Base-by-base conservation (phyloP, 352 stramenopile species). In the Globisporangium emineosum region DNA sequence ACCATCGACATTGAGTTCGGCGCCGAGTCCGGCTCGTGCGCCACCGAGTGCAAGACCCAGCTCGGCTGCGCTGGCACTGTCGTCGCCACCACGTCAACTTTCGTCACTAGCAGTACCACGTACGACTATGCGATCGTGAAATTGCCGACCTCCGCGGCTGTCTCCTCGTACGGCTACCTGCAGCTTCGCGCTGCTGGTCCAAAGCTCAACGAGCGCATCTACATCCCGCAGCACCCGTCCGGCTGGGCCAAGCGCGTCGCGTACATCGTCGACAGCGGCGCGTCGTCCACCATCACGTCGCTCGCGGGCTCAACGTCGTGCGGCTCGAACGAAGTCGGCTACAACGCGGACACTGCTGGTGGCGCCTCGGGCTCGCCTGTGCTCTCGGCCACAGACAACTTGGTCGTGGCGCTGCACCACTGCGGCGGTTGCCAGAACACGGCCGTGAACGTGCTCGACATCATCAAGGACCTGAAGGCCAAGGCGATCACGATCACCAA, bases 201-300 rank as follows among this genome's bases (percentile, higher is more conserved):
- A 3, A 51, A 25, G n/a, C 43, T 27, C 43, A 51, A 51, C 43
- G 43, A 51, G n/a, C 19, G 43, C n/a, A 81, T 79, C 53, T 83
- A 83, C 60, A 70, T 81, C 40, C 73, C 76, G 1, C 73, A 84
- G 60, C 76, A 84, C 58, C 76, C 73, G n/a, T 57, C 62, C 6
- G 76, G 68, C 12, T 66, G 65, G 23, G 73, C 71, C 57, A 80
- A 78, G 61, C 65, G 58, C 17, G 65, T 84, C 52, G 65, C 73
- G 8, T 51, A 51, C n/a, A 51, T 57, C 25, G 27, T 68, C 60
- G 23, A 70, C 64, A 12, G 45, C 60, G 32, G 65, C 13, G 35
- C 13, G 12, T 43, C 42, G 66, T 51, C 21, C 9, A 52, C 17
- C 67, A 62, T 80, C 13, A 56, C 66, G 33, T 77, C 73, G 42